Evolutionary conservation across 139 green algal species (phyloP).

Genomic region (Spirogloea muscicola): DNA sequence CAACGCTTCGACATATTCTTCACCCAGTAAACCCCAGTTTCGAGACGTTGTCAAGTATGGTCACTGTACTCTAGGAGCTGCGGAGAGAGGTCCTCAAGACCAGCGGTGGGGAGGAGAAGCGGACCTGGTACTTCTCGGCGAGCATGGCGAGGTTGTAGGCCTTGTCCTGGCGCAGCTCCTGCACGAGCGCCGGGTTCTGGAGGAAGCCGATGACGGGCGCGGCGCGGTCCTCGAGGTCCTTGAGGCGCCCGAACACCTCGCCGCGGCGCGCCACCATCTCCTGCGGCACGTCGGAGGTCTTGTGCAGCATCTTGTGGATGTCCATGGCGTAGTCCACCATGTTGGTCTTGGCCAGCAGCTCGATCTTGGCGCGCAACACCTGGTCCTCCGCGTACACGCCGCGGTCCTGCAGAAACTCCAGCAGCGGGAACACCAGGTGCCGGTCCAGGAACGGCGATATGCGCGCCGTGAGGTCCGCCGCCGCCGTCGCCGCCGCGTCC

Average conservation of each 20-base stretch:
- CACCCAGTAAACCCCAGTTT: too few species aligned
- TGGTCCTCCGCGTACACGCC: constrained; percentile 73
- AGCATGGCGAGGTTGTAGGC: constrained; percentile 82
- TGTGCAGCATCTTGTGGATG: constrained; percentile 83
- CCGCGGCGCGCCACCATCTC: constrained; percentile 46
- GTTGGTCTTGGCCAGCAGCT: constrained; percentile 92
- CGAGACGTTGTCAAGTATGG: too few species aligned
- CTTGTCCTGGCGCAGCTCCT: constrained; percentile 82
- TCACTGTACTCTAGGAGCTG: too few species aligned
- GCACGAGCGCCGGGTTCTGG: constrained; percentile 74
- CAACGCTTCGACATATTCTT: background rate
- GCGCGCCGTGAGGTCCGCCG: constrained; percentile 63
- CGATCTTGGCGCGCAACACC: constrained; percentile 90
- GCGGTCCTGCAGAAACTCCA: constrained; percentile 85
- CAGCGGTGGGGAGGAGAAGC: background rate
- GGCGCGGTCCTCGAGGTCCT: constrained; percentile 69
- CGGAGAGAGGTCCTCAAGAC: too few species aligned
- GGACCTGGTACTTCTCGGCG: constrained; percentile 46
- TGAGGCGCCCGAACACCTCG: constrained; percentile 66
- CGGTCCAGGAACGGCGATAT: constrained; percentile 76
- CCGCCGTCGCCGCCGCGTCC: constrained; percentile 11
- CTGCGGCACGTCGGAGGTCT: constrained; percentile 60
- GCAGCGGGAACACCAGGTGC: constrained; percentile 92
- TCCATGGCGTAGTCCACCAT: constrained; percentile 99
- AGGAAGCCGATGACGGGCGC: constrained; percentile 88